A percentile compares a stretch with the other conserved stretches of the same genome.
Evolutionary conservation across 441 rosid genomes (phyloP).

Genomic region (Euphorbia schlechtendalii): DNA sequence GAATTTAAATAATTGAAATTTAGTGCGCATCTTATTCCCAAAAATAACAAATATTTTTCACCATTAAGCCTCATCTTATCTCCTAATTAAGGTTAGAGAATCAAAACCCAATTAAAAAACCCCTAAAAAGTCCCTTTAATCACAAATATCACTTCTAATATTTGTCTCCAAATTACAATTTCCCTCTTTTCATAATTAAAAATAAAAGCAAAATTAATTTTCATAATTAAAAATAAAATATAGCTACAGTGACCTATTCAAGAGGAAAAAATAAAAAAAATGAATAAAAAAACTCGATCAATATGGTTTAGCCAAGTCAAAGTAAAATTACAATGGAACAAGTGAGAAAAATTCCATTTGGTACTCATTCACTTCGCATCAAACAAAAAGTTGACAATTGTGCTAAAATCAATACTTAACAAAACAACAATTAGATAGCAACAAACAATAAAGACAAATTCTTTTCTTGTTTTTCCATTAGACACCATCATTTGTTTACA

Average conservation of each 20-base stretch:
- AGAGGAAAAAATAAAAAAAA: too few species aligned
- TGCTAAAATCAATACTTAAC: slow-evolving; percentile 14
- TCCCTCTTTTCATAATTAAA: background rate
- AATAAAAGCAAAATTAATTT: too few species aligned
- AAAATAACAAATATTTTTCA: too few species aligned
- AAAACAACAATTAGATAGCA: slow-evolving; percentile 25
- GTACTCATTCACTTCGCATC: background rate
- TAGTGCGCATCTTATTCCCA: too few species aligned
- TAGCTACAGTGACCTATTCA: slow-evolving; percentile 9
- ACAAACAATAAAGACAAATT: slow-evolving; percentile 30
- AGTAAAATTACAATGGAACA: background rate
- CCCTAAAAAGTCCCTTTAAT: slow-evolving; percentile 23
- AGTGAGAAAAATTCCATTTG: slow-evolving; percentile 15
- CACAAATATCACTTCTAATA: slow-evolving; percentile 19
- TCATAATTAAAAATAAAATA: too few species aligned
- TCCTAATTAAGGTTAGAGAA: too few species aligned
- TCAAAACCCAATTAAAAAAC: too few species aligned
- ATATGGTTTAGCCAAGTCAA: slow-evolving; percentile 30
- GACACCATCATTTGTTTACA: too few species aligned
- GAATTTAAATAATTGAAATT: too few species aligned
- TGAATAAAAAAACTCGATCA: too few species aligned
- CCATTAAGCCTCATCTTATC: too few species aligned
- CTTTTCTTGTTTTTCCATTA: slow-evolving; percentile 13
- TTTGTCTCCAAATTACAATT: slow-evolving; percentile 1
- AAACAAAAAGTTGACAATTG: slow-evolving; percentile 30